Percentiles rank a stretch among this genome's conserved stretches.
Conservation (phyloP, 306 rosid genomes). For the Hippophae rhamnoides region DNA sequence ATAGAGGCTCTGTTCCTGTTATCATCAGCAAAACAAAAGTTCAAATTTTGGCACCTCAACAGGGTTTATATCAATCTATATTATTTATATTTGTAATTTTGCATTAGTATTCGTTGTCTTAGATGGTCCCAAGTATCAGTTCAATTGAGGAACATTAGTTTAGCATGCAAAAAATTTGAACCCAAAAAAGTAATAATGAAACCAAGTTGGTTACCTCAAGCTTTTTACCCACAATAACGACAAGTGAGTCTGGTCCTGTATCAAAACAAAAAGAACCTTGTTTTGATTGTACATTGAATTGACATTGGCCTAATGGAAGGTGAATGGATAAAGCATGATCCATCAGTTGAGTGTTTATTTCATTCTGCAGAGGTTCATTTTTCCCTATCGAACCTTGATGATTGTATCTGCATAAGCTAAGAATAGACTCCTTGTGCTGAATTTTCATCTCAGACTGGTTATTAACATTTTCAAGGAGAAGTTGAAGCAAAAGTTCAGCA, state of each 20-base stretch:
- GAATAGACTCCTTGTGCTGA: slow-evolving; percentile 25
- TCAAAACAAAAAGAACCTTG: slow-evolving; percentile 40
- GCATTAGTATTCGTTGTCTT: not conserved
- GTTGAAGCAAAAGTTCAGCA: slow-evolving; percentile 33
- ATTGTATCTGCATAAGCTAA: slow-evolving; percentile 46
- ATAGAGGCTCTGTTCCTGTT: slow-evolving; percentile 50
- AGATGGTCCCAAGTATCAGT: not conserved
- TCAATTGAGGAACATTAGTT: not conserved
- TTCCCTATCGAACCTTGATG: slow-evolving; percentile 22
- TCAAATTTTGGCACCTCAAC: no score
- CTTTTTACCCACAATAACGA: slow-evolving; percentile 62
- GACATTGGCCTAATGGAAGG: slow-evolving; percentile 51
- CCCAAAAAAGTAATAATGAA: not conserved
- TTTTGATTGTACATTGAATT: slow-evolving; percentile 40
- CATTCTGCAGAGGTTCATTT: slow-evolving; percentile 12
- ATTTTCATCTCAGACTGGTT: slow-evolving; percentile 21
- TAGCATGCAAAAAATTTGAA: not conserved
- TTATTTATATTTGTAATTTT: no score
- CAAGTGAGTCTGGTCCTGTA: slow-evolving; percentile 47
- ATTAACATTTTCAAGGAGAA: slow-evolving; percentile 20
- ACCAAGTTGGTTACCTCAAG: slow-evolving; percentile 41
- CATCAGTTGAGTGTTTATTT: slow-evolving; percentile 5
- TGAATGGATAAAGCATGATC: slow-evolving; percentile 54
- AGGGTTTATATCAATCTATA: no score
- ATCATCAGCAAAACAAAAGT: slow-evolving; percentile 8